Evolutionary conservation across 352 stramenopile species (phyloP), one percentile per base, ranked within the genome.

Genomic region (Globisporangium spinosum): DNA sequence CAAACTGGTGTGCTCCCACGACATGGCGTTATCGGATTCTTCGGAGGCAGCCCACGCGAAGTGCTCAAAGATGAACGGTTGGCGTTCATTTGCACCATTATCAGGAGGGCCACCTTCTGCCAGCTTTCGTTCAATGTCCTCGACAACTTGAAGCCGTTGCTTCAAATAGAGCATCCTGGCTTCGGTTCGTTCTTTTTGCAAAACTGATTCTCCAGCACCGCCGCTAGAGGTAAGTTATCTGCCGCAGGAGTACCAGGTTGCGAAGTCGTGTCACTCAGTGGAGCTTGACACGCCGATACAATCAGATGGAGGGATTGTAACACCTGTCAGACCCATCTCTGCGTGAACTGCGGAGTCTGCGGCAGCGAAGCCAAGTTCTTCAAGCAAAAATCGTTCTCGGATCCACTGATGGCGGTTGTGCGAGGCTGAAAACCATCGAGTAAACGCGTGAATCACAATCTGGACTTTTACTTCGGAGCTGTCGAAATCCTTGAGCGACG

Each of bases 361-460:
- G n/a, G 72, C 82, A 51, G 81, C 84, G 67, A 80, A 93, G 2
- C 23, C 35, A 2, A 93, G 71, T 58, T 93, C 84, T 54, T 93
- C 84, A 0, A 35, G 58, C 5, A 93, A 62, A 65, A 90, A 92
- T 1, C 47, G 70, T 47, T 87, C 79, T 35, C 84, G 82, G 54
- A 87, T 72, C 20, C 72, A 68, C 64, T 86, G 78, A 22, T 69
- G 80, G 51, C 79, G 71, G 29, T 78, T 68, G 15, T 78, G 70
- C 15, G 47, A 78, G 12, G 79, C 70, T 35, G 75, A 49, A 58
- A 87, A 93, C 84, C 82, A 93, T 20, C 78, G 78, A 3, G 70
- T 80, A 60, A 91, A 91, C 20, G 74, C 67, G 35, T 77, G 74
- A n/a, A 89, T 65, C 25, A 58, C 70, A 4, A 85, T 49, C 40